These are phyloP conservation scores for Boletellus deceptivus DNA, from an alignment of 1,284 basidiomycete species.

Conservation along the genomic window DNA sequence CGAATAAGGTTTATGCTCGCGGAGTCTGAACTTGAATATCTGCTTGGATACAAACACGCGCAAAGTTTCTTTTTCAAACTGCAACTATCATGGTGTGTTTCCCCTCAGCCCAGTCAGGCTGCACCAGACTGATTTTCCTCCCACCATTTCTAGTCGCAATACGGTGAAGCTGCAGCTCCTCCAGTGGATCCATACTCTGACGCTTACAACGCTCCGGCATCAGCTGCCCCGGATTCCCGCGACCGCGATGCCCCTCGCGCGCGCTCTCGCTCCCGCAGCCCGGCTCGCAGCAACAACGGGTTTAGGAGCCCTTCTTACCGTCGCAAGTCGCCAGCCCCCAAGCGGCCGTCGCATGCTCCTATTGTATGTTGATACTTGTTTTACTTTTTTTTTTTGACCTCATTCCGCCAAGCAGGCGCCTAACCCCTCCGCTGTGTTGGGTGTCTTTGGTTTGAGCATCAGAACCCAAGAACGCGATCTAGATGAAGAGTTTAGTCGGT, in stretches of 20 bases:
- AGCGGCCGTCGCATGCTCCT: constrained; percentile 67
- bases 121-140: constrained; percentile 2
- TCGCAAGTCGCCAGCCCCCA: constrained; percentile 49
- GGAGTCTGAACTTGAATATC: constrained; percentile 37
- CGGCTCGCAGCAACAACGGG: constrained; percentile 50
- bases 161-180: constrained; percentile 56
- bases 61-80: constrained; percentile 42
- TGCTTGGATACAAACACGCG: constrained; percentile 39
- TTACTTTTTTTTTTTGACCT: constrained; percentile 26
- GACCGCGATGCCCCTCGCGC: constrained; percentile 54
- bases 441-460: constrained; percentile 95
- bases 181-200: constrained; percentile 80
- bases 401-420: constrained; percentile 62
- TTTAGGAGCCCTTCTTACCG: constrained; percentile 51
- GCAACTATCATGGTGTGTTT: constrained; percentile 66
- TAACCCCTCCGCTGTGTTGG: constrained; percentile 86
- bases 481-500: constrained; percentile 89
- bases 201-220: constrained; percentile 67
- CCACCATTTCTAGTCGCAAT: constrained; percentile 39
- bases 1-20: constrained; percentile 25
- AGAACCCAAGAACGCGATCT: constrained; percentile 92
- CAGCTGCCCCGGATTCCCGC: constrained; percentile 43
- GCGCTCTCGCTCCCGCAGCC: constrained; percentile 73
- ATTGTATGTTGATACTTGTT: constrained; percentile 50
- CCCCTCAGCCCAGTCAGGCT: background rate